Conservation (phyloP, 2,329 filamentous ascomycete species). For the Fusarium sp. region DNA sequence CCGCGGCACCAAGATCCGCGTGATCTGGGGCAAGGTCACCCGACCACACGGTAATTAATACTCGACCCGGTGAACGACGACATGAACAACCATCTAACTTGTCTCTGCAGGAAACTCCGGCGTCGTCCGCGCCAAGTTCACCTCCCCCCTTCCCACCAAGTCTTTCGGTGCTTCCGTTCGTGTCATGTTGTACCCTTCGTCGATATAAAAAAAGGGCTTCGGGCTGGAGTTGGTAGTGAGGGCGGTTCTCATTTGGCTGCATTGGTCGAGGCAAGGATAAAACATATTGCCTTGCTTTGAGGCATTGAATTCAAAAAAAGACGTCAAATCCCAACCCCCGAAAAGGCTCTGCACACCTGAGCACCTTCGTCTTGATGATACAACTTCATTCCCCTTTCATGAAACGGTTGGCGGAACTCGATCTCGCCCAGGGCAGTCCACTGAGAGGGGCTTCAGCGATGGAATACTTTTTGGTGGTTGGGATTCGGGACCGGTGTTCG, state of each 20-base stretch:
- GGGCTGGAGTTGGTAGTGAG: conserved; percentile 71
- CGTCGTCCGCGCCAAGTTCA: conserved; percentile 97
- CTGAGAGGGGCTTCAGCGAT: conserved; percentile 41
- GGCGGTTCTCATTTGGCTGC: conserved; percentile 70
- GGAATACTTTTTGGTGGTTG: conserved; percentile 40
- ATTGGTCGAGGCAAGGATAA: conserved; percentile 68
- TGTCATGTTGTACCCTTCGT: conserved; percentile 98
- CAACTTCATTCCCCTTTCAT: conserved; percentile 31
- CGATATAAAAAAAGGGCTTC: conserved; percentile 83
- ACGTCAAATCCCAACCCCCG: conserved; percentile 54
- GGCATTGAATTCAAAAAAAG: conserved; percentile 66
- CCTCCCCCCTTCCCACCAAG: conserved; percentile 93
- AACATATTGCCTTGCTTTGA: conserved; percentile 64
- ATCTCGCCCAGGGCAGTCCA: conserved; percentile 40
- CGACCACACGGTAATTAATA: conserved; percentile 83
- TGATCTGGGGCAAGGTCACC: conserved; percentile 99
- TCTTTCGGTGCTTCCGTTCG: conserved; percentile 96
- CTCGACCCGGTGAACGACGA: not conserved
- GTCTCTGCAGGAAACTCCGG: conserved; percentile 84
- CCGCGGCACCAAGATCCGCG: conserved; percentile 96
- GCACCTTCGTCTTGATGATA: conserved; percentile 42
- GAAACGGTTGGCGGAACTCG: conserved; percentile 39
- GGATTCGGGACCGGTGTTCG: conserved; percentile 36
- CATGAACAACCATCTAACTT: conserved; percentile 23
- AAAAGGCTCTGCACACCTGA: conserved; percentile 40